A percentile compares a stretch with the other conserved stretches of the same genome.
Conservation (phyloP, 257 asterid genomes). For the Solanum commersonii region DNA sequence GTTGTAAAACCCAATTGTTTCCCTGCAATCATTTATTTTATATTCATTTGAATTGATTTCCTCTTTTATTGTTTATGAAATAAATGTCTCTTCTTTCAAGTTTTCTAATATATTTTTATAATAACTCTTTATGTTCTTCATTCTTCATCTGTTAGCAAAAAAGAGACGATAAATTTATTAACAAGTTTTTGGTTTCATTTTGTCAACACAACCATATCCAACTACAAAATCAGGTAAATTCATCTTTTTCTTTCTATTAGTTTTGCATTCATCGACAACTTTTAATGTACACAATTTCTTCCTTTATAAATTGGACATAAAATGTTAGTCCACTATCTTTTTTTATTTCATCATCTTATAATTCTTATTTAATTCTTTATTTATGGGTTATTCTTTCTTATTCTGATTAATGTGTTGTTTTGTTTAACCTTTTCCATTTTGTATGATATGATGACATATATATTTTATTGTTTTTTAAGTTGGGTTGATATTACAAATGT, state of each 20-base stretch:
- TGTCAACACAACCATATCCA: neutral
- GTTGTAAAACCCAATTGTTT: too few species aligned
- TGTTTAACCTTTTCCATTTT: neutral
- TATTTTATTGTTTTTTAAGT: too few species aligned
- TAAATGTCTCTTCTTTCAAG: too few species aligned
- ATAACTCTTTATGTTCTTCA: neutral
- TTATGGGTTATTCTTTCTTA: too few species aligned
- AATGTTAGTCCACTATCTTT: neutral
- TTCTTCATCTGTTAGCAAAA: neutral
- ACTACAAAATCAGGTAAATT: neutral
- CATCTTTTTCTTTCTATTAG: neutral
- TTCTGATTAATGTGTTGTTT: too few species aligned
- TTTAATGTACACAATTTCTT: neutral
- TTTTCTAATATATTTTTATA: too few species aligned
- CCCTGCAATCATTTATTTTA: too few species aligned
- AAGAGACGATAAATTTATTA: neutral
- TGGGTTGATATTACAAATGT: neutral
- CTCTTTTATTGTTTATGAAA: too few species aligned
- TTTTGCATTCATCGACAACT: neutral
- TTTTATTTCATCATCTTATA: too few species aligned
- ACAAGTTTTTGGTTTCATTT: neutral
- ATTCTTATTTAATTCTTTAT: too few species aligned
- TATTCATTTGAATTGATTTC: too few species aligned
- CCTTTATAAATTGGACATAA: neutral
- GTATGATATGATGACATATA: neutral